phyloP scores from a whole-genome alignment of 176 grass and related monocot genomes.

The Saccharum officinarum region DNA sequence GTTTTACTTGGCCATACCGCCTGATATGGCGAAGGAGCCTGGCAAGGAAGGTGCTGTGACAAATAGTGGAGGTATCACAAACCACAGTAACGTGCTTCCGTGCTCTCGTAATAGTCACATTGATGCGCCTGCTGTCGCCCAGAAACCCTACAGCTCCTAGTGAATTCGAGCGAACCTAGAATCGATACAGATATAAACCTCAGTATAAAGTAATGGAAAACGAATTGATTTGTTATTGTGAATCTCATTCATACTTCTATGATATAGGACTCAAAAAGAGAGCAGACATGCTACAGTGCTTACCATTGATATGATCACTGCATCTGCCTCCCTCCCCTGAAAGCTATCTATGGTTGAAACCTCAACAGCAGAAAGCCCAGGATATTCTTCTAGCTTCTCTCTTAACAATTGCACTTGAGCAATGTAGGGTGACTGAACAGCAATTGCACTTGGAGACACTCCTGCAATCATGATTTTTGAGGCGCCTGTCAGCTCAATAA shows the following conservation, averaged over 20 bases:
- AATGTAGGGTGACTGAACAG: conserved; percentile 91
- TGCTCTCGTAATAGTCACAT: conserved; percentile 84
- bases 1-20: conserved; percentile 73
- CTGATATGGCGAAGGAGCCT: conserved; percentile 82
- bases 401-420: conserved; percentile 95
- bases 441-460: conserved; percentile 68
- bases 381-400: conserved; percentile 69
- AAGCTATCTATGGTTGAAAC: conserved; percentile 95
- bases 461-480: conserved; percentile 51
- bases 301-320: conserved; percentile 96
- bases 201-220: conserved; percentile 8
- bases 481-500: conserved; percentile 30
- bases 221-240: not conserved
- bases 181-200: conserved; percentile 1
- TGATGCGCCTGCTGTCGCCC: conserved; percentile 82
- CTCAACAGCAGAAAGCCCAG: conserved; percentile 76
- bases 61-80: conserved; percentile 90
- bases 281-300: not conserved
- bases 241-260: conserved; percentile 1
- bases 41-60: conserved; percentile 88
- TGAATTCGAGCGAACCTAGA: conserved; percentile 86
- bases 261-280: conserved; percentile 14
- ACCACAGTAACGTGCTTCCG: conserved; percentile 78
- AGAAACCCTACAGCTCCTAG: conserved; percentile 89
- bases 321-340: conserved; percentile 92